Evolutionary conservation across 768 basidiomycete genomes (phyloP), one percentile per base, ranked within the genome.

Genomic region (Tulasnella sp.): DNA sequence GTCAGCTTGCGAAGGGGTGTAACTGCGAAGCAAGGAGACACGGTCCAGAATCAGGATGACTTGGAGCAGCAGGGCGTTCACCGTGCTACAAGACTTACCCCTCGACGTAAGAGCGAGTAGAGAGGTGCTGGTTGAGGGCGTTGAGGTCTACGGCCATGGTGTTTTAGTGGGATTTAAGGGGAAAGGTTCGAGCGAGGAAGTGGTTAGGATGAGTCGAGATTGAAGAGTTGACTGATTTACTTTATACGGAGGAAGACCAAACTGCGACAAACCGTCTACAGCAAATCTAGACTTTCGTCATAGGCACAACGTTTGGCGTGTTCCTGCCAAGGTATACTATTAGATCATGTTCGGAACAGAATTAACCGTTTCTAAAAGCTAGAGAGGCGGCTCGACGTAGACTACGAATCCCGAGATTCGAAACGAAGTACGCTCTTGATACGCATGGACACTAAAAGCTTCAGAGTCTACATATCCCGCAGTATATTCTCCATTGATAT

Each of bases 1-100:
- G 86, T 99, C 95, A 75, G 96, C 94, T 86, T 98, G 96, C 55
- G 95, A 96, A 69, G 96, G 92, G 55, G 91, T 90, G 86, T 93
- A 96, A 77, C 96, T 98, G 76, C 42, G 76, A 79, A 69, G 80
- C 78, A 78, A 67, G 77, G 79, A 78, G 26, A 76, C 23, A 26
- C 35, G 5, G 18, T 51, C 23, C 51, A 51, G 79, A 42, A 48
- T 48, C 48, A 37, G 37, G 48, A 70, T 77, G 55, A 77, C 61
- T 70, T 39, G 57, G 26, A 23, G 10, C 39, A 9, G 23, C 5
- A 46, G 39, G 55, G 29, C 71, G 3, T 35, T 51, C 71, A 46
- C 76, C 57, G 73, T 23, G 37, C 57, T 72, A 75, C 46, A 42
- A 77, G 26, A 88, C 93, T 89, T 77, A 96, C 95, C 95, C 95